These are phyloP conservation scores for Exophiala calicioides DNA, from an alignment of 2,329 filamentous ascomycete genomes.

Conservation along the genomic window DNA sequence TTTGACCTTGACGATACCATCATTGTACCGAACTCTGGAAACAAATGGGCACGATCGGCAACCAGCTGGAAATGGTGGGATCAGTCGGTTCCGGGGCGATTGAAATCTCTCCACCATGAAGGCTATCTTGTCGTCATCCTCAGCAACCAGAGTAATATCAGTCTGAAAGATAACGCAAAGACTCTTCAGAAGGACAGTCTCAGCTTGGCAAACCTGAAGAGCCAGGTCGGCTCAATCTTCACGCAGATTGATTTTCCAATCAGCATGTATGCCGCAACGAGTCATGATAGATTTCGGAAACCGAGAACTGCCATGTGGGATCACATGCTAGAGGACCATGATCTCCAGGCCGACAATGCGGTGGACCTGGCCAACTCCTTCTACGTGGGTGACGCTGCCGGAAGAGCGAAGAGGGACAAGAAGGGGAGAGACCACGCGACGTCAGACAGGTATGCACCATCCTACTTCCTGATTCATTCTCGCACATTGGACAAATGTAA, in stretches of 20 bases:
- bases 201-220: slow-evolving; percentile 77
- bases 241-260: slow-evolving; percentile 72
- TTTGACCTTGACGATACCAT: slow-evolving; percentile 76
- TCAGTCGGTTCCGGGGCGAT: slow-evolving; percentile 62
- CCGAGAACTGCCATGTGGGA: slow-evolving; percentile 88
- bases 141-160: slow-evolving; percentile 86
- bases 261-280: slow-evolving; percentile 82
- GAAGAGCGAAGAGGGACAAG: slow-evolving; percentile 45
- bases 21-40: slow-evolving; percentile 76
- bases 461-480: background rate
- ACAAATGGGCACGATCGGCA: slow-evolving; percentile 69
- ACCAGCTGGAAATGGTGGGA: slow-evolving; percentile 97
- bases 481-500: background rate
- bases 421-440: slow-evolving; percentile 59
- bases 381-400: slow-evolving; percentile 86
- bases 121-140: slow-evolving; percentile 77
- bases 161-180: slow-evolving; percentile 72
- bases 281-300: slow-evolving; percentile 79
- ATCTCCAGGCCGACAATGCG: slow-evolving; percentile 53
- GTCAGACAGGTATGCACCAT: slow-evolving; percentile 54
- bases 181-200: slow-evolving; percentile 66
- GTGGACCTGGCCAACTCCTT: slow-evolving; percentile 73
- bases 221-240: slow-evolving; percentile 71
- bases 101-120: slow-evolving; percentile 70
- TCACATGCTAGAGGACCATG: slow-evolving; percentile 63